A percentile compares a stretch with the other conserved stretches of the same genome.
phyloP scores from a whole-genome alignment of 2,329 filamentous ascomycete species.

The Trichophyton simii region DNA sequence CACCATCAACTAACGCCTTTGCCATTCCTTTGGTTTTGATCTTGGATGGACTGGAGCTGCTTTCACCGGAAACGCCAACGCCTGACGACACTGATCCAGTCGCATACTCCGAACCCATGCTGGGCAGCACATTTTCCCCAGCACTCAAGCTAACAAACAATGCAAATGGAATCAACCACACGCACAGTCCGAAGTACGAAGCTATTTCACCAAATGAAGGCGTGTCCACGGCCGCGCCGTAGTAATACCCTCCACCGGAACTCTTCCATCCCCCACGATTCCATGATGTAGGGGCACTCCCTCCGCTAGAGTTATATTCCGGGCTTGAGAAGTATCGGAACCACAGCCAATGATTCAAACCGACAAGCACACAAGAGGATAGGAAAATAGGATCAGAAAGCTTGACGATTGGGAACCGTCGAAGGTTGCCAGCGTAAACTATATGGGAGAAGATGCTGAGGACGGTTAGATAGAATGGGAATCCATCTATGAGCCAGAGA shows the following conservation, averaged over 20 bases:
- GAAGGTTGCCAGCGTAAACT: conserved; percentile 79
- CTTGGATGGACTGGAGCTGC: conserved; percentile 22
- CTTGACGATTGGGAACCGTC: conserved; percentile 64
- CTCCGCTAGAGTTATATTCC: conserved; percentile 29
- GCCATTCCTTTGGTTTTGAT: conserved; percentile 48
- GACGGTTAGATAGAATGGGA: conserved; percentile 61
- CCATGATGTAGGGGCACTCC: conserved; percentile 2
- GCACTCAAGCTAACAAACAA: conserved; percentile 90
- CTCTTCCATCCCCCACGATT: conserved; percentile 16
- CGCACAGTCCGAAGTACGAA: conserved; percentile 88
- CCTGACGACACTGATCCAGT: conserved; percentile 34
- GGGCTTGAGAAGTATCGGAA: conserved; percentile 76
- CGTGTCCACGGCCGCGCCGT: conserved; percentile 31
- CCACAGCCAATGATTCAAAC: conserved; percentile 89
- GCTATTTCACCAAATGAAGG: conserved; percentile 90
- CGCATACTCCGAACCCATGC: conserved; percentile 67
- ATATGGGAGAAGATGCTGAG: conserved; percentile 70
- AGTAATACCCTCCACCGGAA: conserved; percentile 23
- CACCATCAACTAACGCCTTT: conserved; percentile 48
- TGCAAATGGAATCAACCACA: conserved; percentile 92
- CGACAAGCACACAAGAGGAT: conserved; percentile 68
- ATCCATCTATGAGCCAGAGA: conserved; percentile 69
- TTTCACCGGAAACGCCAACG: conserved; percentile 6
- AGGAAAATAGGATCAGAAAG: conserved; percentile 79
- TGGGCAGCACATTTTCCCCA: conserved; percentile 87